phyloP scores from a whole-genome alignment of 768 basidiomycete genomes.

The Rhizopogon roseolus region DNA sequence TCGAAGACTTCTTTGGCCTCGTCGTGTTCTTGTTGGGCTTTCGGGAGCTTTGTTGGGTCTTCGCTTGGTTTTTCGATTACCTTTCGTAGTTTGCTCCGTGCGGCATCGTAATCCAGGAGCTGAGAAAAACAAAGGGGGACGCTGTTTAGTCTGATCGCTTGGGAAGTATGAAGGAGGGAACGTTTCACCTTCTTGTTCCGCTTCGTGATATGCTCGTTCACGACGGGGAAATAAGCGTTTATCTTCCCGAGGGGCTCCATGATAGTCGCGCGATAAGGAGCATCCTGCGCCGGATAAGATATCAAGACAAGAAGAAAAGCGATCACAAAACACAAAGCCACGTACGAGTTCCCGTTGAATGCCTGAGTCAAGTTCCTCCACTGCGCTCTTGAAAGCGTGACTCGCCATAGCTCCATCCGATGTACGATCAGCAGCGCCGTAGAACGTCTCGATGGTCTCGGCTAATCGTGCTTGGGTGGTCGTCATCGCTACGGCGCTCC shows the following conservation, averaged over 20 bases:
- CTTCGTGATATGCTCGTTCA: slow-evolving; percentile 92
- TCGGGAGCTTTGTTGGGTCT: slow-evolving; percentile 87
- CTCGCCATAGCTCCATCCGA: slow-evolving; percentile 96
- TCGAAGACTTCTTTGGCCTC: slow-evolving; percentile 94
- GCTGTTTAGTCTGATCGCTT: background rate
- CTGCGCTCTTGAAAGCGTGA: slow-evolving; percentile 92
- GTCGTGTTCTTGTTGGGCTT: slow-evolving; percentile 93
- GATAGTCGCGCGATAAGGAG: slow-evolving; percentile 90
- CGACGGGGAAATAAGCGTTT: slow-evolving; percentile 89
- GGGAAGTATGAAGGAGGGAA: background rate
- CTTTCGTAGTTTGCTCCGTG: slow-evolving; percentile 86
- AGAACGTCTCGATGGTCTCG: slow-evolving; percentile 92
- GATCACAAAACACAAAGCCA: slow-evolving; percentile 8
- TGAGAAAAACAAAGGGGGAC: slow-evolving; percentile 28
- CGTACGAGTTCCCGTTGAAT: slow-evolving; percentile 82
- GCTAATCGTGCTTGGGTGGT: slow-evolving; percentile 89
- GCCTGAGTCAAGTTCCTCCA: slow-evolving; percentile 87
- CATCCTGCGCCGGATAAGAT: slow-evolving; percentile 52
- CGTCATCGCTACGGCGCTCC: slow-evolving; percentile 72
- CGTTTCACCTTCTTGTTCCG: slow-evolving; percentile 91
- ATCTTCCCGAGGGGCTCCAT: slow-evolving; percentile 96
- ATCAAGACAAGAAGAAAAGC: background rate
- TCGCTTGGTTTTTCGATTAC: slow-evolving; percentile 89
- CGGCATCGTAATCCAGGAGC: slow-evolving; percentile 94
- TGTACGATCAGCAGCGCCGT: slow-evolving; percentile 74